Evolutionary conservation across 805 yeast genomes (phyloP), one percentile per base, ranked within the genome.

Genomic region (Tetrapisispora phaffii): DNA sequence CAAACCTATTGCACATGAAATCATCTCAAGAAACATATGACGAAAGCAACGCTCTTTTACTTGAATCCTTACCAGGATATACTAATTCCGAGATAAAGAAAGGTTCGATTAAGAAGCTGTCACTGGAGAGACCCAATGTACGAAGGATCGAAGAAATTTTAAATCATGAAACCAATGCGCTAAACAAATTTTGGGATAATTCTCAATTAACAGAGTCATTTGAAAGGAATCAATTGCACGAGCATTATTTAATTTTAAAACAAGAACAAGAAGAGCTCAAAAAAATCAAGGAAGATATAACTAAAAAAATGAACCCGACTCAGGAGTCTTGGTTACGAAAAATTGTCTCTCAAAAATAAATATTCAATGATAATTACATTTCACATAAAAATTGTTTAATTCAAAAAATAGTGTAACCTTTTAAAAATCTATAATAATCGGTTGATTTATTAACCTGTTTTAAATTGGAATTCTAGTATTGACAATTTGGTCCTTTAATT

Each of bases 401-500:
- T 7, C 10, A 32, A 16, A 32, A 15, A 32, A 7, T 32, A 4
- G 16, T 5, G 3, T 12, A 3, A 12, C 7, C 19, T 7, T 15
- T 7, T 9, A 6, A 17, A 4, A 19, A 19, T 19, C 20, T 17
- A 19, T 34, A 19, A 34, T 19, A n/a, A n/a, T n/a, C n/a, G n/a
- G n/a, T n/a, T n/a, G n/a, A n/a, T n/a, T n/a, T n/a, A n/a, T n/a
- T n/a, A n/a, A n/a, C n/a, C n/a, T n/a, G n/a, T 13, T 7, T 35
- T 45, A 58, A 16, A 54, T 50, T 4, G 59, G 56, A 5, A 50
- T 50, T 46, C 73, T 62, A 10, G 78, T 74, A 46, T 76, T 74
- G 4, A 72, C 72, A 29, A 89, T 82, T 62, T 88, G 96, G 59
- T 82, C 74, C 53, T 80, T 77, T 29, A 89, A 70, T 47, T 75